Conservation (phyloP, 2,329 filamentous ascomycete species). For the Parastagonospora nodorum region DNA sequence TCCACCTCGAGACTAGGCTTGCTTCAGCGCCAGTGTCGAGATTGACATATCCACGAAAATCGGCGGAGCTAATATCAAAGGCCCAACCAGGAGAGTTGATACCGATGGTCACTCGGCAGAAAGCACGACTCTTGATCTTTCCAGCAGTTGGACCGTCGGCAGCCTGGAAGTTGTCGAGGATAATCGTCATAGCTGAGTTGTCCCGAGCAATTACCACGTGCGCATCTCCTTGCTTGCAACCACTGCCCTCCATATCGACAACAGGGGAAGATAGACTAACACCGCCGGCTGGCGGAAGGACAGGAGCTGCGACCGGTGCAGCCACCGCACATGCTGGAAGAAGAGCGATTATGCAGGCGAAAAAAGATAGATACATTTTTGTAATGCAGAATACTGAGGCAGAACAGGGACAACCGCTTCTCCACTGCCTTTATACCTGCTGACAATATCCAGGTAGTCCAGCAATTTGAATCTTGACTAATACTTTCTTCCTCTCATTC, state of each 20-base stretch:
- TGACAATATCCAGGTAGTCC: too few species aligned
- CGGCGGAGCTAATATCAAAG: slow-evolving; percentile 23
- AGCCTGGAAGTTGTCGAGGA: slow-evolving; percentile 34
- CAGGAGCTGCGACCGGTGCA: slow-evolving; percentile 1
- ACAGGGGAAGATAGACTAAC: slow-evolving; percentile 17
- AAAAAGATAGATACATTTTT: not conserved
- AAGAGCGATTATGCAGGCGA: not conserved
- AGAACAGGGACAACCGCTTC: not conserved
- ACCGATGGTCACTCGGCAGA: slow-evolving; percentile 28
- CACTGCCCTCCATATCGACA: slow-evolving; percentile 30
- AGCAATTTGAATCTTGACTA: not conserved
- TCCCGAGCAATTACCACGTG: slow-evolving; percentile 23
- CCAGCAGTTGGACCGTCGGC: slow-evolving; percentile 28
- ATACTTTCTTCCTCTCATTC: not conserved
- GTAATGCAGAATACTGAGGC: not conserved
- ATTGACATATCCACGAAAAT: slow-evolving; percentile 22
- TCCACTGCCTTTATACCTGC: not conserved
- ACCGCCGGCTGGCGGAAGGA: slow-evolving; percentile 17
- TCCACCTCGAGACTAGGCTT: slow-evolving; percentile 35
- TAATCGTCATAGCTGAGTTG: slow-evolving; percentile 29
- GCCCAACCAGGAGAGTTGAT: slow-evolving; percentile 24
- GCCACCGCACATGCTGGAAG: not conserved
- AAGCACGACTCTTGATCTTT: slow-evolving; percentile 22
- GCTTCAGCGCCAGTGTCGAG: slow-evolving; percentile 18
- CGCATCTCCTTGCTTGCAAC: slow-evolving; percentile 26